A percentile compares a stretch with the other conserved stretches of the same genome.
Conservation (phyloP, 129 eudicot genomes). For the Saposhnikovia divaricata region DNA sequence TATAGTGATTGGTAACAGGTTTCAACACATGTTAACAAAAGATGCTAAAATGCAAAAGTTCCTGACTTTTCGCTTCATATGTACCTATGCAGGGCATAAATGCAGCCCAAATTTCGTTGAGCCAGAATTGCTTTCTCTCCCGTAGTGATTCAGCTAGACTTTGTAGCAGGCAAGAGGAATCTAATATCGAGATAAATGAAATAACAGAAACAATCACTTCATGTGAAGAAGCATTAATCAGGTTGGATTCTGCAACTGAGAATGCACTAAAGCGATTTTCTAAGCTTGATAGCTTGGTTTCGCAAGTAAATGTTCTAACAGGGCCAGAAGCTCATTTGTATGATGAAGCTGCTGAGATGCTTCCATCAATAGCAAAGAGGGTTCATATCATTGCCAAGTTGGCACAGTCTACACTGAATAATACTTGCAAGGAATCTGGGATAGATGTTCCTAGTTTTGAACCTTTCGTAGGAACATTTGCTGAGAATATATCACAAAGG, state of each 20-base stretch:
- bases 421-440: conserved; percentile 16
- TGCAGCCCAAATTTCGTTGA: conserved; percentile 7
- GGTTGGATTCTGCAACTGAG: conserved; percentile 46
- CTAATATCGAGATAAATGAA: conserved; percentile 8
- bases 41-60: not conserved
- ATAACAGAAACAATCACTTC: conserved; percentile 21
- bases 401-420: conserved; percentile 19
- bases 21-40: not conserved
- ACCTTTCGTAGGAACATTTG: conserved; percentile 41
- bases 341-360: conserved; percentile 40
- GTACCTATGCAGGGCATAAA: conserved; percentile 15
- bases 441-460: conserved; percentile 27
- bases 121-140: not conserved
- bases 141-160: conserved; percentile 5
- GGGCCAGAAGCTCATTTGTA: conserved; percentile 34
- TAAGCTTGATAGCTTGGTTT: conserved; percentile 19
- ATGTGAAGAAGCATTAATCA: conserved; percentile 45
- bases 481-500: conserved; percentile 42
- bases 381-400: conserved; percentile 37
- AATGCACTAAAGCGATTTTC: conserved; percentile 36
- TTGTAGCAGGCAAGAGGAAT: conserved; percentile 14
- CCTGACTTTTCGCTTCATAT: not conserved
- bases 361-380: conserved; percentile 44
- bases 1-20: not conserved
- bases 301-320: conserved; percentile 15